Evolutionary conservation across 2,329 filamentous ascomycete genomes (phyloP), one percentile per base, ranked within the genome.

Genomic region (Neofusicoccum ribis): DNA sequence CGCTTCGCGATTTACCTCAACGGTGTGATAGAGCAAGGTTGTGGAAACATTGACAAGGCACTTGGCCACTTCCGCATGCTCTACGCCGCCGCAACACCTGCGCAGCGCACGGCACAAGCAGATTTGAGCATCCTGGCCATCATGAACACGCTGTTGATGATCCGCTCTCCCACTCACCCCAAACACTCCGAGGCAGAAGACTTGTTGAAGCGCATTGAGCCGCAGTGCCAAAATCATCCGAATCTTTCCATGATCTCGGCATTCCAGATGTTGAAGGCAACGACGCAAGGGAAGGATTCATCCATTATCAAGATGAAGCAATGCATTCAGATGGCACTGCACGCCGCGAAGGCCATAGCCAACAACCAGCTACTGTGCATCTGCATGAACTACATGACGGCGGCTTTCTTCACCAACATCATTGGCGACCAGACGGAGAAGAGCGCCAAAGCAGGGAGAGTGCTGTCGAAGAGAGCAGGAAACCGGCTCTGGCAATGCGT

Each of bases 361-460:
- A 97, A 97, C 74, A 87, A 87, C 36, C 91, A 96, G 69, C 89
- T 93, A 63, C 85, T 93, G n/a, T 89, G 89, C 54, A 90, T 97
- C 68, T 89, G 90, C 5, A 86, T 97, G 66, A 93, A 89, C 70
- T 89, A 95, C 69, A 96, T 97, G 90, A 90, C 91, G 61, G 88
- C 86, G 72, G 86, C 88, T 60, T 90, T 97, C 72, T 97, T 93
- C 76, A 89, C 89, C 51, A 90, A 90, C 66, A 89, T 93, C 14
- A 87, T 96, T 3, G 92, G 92, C 58, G 78, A 80, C 43, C 81
- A 84, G 69, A 79, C 86, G 1, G 79, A 84, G 50, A 83, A 83
- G 66, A 85, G 84, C 51, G 77, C 73, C 65, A 81, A 64, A 69
- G 82, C 67, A 70, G 80, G 66, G 68, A 85, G 87, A 4, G 81